These are phyloP conservation scores for Spathaspora arborariae DNA, from an alignment of 805 yeast species.

Conservation along the genomic window DNA sequence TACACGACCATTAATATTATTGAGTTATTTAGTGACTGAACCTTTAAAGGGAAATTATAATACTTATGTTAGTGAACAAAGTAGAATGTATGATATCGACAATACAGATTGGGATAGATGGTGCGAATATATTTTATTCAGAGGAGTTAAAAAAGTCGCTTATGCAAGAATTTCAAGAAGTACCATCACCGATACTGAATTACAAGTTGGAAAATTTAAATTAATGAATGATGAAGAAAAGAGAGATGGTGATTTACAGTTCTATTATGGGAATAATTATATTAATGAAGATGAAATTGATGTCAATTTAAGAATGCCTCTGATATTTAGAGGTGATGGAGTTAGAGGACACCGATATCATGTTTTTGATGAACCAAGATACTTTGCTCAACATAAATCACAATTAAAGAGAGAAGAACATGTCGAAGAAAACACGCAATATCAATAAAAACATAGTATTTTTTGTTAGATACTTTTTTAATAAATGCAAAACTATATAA, in stretches of 20 bases:
- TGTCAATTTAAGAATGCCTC: constrained; percentile 70
- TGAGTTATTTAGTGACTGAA: constrained; percentile 86
- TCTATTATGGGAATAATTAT: constrained; percentile 53
- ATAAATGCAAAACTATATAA: background rate
- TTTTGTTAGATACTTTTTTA: background rate
- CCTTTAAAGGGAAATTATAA: constrained; percentile 90
- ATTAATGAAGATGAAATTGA: constrained; percentile 55
- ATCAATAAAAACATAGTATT: no score
- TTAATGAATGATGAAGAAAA: constrained; percentile 40
- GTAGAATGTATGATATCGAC: constrained; percentile 93
- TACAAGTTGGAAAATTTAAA: constrained; percentile 91
- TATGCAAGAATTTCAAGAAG: constrained; percentile 93
- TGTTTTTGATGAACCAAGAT: constrained; percentile 92
- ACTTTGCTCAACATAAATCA: constrained; percentile 41
- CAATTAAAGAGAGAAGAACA: constrained; percentile 1
- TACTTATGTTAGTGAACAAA: constrained; percentile 77
- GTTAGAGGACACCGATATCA: constrained; percentile 92
- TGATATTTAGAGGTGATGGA: constrained; percentile 80
- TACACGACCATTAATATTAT: constrained; percentile 77
- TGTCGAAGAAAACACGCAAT: background rate
- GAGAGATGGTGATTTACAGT: constrained; percentile 27
- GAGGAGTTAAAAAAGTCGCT: constrained; percentile 80
- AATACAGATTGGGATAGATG: constrained; percentile 94
- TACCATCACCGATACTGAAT: constrained; percentile 93
- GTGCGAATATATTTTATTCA: constrained; percentile 95